Conservation (phyloP, 441 rosid species). For the Erodium chrysanthum region DNA sequence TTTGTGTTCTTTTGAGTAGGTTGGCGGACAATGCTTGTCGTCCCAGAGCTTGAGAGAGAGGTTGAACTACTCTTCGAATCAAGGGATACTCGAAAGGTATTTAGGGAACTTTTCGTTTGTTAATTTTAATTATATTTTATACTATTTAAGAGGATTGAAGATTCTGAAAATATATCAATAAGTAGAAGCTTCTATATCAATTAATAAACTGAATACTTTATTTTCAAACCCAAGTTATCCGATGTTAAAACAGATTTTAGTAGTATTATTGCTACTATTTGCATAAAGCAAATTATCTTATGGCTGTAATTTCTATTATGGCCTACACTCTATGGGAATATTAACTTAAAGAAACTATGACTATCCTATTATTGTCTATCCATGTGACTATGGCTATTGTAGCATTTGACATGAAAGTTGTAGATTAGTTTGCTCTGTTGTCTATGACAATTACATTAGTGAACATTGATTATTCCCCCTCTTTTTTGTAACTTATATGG, state of each 20-base stretch:
- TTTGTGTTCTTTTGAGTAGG: constrained; percentile 36
- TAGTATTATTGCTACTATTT: not conserved
- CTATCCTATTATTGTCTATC: too few relatives aligned
- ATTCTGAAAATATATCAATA: not conserved
- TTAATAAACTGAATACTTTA: not conserved
- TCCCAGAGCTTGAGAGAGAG: constrained; percentile 95
- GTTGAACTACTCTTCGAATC: constrained; percentile 74
- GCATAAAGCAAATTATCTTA: not conserved
- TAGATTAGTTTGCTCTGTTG: not conserved
- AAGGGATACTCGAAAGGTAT: constrained; percentile 71
- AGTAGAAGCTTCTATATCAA: not conserved
- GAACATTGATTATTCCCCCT: not conserved
- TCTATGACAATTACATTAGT: not conserved
- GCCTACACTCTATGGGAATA: not conserved
- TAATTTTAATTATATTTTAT: not conserved
- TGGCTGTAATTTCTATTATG: not conserved
- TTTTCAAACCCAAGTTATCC: not conserved
- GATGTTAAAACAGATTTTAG: not conserved
- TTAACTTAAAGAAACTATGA: too few relatives aligned
- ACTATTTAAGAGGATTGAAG: not conserved
- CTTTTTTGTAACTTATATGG: constrained; percentile 1
- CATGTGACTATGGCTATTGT: not conserved
- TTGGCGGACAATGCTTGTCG: constrained; percentile 98
- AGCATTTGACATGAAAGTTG: not conserved
- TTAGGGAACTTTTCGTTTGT: constrained; percentile 10